Conservation (phyloP, 495 filamentous ascomycete species). For the Talaromyces borbonicus region DNA sequence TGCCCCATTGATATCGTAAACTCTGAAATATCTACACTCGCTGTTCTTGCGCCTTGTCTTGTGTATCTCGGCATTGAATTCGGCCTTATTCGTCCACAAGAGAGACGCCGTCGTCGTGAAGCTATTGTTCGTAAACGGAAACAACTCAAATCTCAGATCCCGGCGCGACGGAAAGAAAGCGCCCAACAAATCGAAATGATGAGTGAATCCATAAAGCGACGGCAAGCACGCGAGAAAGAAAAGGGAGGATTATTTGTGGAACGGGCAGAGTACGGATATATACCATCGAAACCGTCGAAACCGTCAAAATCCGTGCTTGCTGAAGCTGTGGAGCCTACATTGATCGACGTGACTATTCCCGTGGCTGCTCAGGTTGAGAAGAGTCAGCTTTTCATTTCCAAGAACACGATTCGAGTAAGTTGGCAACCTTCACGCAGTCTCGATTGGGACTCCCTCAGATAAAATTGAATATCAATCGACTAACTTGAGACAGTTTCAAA, state of each 20-base stretch:
- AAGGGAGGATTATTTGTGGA: slow-evolving; percentile 30
- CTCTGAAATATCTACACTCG: slow-evolving; percentile 26
- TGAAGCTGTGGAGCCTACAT: slow-evolving; percentile 17
- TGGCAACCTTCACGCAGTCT: too few species aligned
- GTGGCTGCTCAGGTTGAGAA: slow-evolving; percentile 38
- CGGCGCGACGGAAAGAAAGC: slow-evolving; percentile 36
- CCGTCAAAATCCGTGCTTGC: slow-evolving; percentile 17
- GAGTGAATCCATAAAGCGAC: slow-evolving; percentile 36
- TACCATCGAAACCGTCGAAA: slow-evolving; percentile 17
- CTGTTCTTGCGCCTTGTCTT: slow-evolving; percentile 36
- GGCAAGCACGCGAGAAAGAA: slow-evolving; percentile 30
- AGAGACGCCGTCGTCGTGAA: slow-evolving; percentile 26
- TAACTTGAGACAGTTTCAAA: slow-evolving; percentile 27
- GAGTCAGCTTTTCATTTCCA: slow-evolving; percentile 35
- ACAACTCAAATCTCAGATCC: slow-evolving; percentile 31
- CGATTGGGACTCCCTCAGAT: too few species aligned
- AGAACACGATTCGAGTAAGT: slow-evolving; percentile 32
- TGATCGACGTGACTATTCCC: slow-evolving; percentile 39
- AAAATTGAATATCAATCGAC: too few species aligned
- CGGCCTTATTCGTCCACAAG: slow-evolving; percentile 31
- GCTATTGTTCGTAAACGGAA: slow-evolving; percentile 28
- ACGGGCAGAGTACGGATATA: slow-evolving; percentile 35
- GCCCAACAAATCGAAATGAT: slow-evolving; percentile 44
- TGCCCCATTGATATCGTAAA: slow-evolving; percentile 28
- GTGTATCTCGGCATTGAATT: slow-evolving; percentile 42